Conservation (phyloP, 345 rosid species). For the Lepidium sativum region DNA sequence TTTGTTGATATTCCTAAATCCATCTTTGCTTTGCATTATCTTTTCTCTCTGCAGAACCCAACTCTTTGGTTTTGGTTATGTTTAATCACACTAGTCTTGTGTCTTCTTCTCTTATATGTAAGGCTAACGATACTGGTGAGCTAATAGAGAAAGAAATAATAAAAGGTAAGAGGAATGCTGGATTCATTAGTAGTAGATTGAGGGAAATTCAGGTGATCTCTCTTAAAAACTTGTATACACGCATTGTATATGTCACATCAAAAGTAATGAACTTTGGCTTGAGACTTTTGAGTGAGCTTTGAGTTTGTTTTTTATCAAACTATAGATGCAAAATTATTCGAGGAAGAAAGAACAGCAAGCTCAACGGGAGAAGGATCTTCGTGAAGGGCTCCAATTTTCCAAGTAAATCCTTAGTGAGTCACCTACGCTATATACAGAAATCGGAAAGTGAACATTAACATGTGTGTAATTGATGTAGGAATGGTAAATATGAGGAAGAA, state of each 20-base stretch:
- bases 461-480: conserved; percentile 31
- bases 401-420: conserved; percentile 33
- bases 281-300: not conserved
- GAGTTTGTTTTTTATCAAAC: not conserved
- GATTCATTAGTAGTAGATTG: conserved; percentile 65
- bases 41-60: not conserved
- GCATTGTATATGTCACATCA: not conserved
- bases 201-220: conserved; percentile 83
- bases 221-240: not conserved
- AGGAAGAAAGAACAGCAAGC: conserved; percentile 71
- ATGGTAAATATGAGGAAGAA: conserved; percentile 75
- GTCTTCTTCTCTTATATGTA: conserved; percentile 39
- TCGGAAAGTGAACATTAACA: not conserved
- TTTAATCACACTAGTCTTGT: not conserved
- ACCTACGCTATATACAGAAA: not conserved
- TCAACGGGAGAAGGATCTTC: conserved; percentile 66
- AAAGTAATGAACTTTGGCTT: conserved; percentile 6
- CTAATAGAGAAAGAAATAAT: conserved; percentile 84
- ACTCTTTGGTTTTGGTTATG: not conserved
- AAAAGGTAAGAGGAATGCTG: conserved; percentile 91
- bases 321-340: conserved; percentile 73
- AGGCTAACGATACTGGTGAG: conserved; percentile 55
- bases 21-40: not conserved
- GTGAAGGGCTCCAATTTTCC: conserved; percentile 72
- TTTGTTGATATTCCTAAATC: conserved; percentile 15